Conservation (phyloP, 2,329 filamentous ascomycete species). For the Sporothrix dimorphospora region DNA sequence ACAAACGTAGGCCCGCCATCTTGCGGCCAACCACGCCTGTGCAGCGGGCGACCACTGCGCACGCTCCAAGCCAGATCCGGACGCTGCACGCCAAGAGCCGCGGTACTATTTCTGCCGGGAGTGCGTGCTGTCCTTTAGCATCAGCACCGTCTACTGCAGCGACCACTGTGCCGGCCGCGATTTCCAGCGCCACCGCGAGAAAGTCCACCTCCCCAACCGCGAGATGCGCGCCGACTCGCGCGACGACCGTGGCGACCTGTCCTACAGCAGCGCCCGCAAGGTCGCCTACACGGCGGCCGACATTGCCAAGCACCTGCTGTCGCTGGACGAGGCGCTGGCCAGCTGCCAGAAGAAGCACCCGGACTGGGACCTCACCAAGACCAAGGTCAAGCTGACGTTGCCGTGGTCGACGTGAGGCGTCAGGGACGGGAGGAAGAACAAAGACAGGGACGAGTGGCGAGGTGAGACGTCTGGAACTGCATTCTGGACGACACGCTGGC, state of each 20-base stretch:
- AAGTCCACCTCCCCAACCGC: constrained; percentile 39
- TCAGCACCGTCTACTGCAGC: constrained; percentile 40
- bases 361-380: constrained; percentile 31
- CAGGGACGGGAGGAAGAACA: neutral
- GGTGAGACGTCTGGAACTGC: no score
- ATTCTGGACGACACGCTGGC: no score
- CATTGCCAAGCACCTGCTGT: constrained; percentile 34
- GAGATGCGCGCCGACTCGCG: constrained; percentile 29
- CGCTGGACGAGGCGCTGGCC: constrained; percentile 30
- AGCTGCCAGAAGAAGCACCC: constrained; percentile 35
- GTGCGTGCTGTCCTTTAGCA: constrained; percentile 39
- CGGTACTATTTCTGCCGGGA: constrained; percentile 40
- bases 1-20: constrained; percentile 24
- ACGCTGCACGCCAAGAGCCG: constrained; percentile 22
- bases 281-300: constrained; percentile 32
- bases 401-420: constrained; percentile 6
- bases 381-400: constrained; percentile 27
- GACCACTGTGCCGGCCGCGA: constrained; percentile 40
- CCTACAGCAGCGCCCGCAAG: constrained; percentile 21
- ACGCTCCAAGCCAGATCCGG: constrained; percentile 7
- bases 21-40: constrained; percentile 31
- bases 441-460: neutral
- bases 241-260: constrained; percentile 32
- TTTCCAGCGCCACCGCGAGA: constrained; percentile 42
- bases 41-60: constrained; percentile 31